phyloP scores from a whole-genome alignment of 192 early-diverging fungal genomes.

The Coemansia pectinata region DNA sequence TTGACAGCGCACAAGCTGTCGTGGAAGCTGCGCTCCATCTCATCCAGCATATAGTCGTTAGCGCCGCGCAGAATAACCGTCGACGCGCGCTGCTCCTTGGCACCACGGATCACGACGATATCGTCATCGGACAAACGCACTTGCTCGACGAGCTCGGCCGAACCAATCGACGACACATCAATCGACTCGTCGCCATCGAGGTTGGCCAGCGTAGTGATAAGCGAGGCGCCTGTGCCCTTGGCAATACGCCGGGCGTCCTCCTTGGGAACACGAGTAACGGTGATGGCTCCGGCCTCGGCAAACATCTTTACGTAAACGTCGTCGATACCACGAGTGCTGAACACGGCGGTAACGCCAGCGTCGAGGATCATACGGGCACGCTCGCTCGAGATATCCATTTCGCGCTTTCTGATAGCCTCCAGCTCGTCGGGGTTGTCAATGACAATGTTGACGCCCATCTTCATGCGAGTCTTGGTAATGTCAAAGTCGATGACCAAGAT shows the following conservation, averaged over 20 bases:
- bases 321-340: slow-evolving; percentile 99
- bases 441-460: slow-evolving; percentile 96
- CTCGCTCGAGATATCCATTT: slow-evolving; percentile 95
- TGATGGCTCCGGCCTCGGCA: slow-evolving; percentile 97
- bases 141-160: slow-evolving; percentile 95
- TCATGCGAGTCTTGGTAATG: slow-evolving; percentile 97
- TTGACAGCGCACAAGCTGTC: slow-evolving; percentile 95
- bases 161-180: slow-evolving; percentile 83
- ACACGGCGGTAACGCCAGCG: slow-evolving; percentile 94
- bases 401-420: slow-evolving; percentile 92
- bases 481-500: slow-evolving; percentile 99
- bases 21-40: slow-evolving; percentile 98
- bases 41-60: slow-evolving; percentile 99
- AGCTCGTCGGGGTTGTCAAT: slow-evolving; percentile 98
- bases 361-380: slow-evolving; percentile 92
- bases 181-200: slow-evolving; percentile 98
- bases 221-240: slow-evolving; percentile 92
- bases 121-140: slow-evolving; percentile 98
- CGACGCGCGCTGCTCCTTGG: slow-evolving; percentile 70
- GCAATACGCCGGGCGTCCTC: slow-evolving; percentile 98
- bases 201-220: slow-evolving; percentile 94
- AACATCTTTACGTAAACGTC: slow-evolving; percentile 98
- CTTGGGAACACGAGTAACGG: slow-evolving; percentile 93
- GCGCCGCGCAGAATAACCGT: slow-evolving; percentile 98
- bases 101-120: slow-evolving; percentile 85